Base-by-base conservation (phyloP, 2,329 filamentous ascomycete genomes). In the Aureobasidium sp. region DNA sequence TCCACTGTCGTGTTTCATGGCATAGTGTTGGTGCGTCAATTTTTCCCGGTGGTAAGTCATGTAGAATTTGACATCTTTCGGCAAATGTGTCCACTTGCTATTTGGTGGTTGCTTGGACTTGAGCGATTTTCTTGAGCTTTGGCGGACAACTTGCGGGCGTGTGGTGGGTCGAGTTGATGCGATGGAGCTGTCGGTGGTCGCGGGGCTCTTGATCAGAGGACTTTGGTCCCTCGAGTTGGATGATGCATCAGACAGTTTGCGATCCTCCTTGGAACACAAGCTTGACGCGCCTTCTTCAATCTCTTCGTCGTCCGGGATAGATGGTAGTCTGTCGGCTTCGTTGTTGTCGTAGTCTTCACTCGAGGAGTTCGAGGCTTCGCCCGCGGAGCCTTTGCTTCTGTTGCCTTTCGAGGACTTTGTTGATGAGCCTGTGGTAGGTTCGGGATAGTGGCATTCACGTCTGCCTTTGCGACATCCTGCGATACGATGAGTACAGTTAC, bases 371-470 rank as follows among this genome's bases (percentile, higher is more conserved):
- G 77, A 78, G 17, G 75, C 77, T 66, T 79, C 79, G 22, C 71
- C 74, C 19, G 74, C 75, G 19, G 74, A 74, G 47, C 75, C 71
- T 50, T 77, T 78, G 29, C 73, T 68, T 66, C 79, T 83, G 65
- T 73, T 70, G 65, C 75, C 77, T 60, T 76, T 76, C 63, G 69
- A 70, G 31, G 70, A 63, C 64, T 78, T 79, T 44, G 78, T 71
- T 42, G 78, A 71, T 33, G 78, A 72, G 50, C 86, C 78, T 29
- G 78, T 73, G 48, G 86, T 78, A 33, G 86, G 79, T 52, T 93
- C 90, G 2, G 94, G 93, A 72, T 97, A 99, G 63, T 89, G 81
- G 73, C 94, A 99, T 66, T 96, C 90, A 75, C 94, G 84, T 67
- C 86, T 89, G 54, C 93, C 94, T 75, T 97, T 99, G 68, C 86